Evolutionary conservation across 2,329 filamentous ascomycete species (phyloP).

Genomic region (Iodosphaeria phyllophila): DNA sequence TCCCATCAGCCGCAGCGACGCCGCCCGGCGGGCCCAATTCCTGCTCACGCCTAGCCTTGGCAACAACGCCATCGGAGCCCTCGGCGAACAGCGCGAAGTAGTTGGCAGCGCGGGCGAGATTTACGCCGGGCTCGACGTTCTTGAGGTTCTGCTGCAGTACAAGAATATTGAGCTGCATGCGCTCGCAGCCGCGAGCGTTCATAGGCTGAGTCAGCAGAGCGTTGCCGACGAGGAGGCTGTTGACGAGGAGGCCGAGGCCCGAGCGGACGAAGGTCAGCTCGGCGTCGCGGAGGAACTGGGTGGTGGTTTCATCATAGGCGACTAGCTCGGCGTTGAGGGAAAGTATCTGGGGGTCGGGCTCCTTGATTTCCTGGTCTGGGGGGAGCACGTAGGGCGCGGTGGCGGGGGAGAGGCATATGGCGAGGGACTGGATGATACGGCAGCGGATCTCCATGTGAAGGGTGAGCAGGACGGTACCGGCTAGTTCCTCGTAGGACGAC

Average conservation of each 20-base stretch:
- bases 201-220: slow-evolving; percentile 57
- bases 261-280: slow-evolving; percentile 61
- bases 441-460: slow-evolving; percentile 79
- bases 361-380: slow-evolving; percentile 51
- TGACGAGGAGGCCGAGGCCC: slow-evolving; percentile 62
- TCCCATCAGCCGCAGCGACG: slow-evolving; percentile 15
- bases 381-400: slow-evolving; percentile 41
- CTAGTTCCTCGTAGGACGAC: slow-evolving; percentile 64
- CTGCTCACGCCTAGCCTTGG: slow-evolving; percentile 33
- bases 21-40: too few species aligned
- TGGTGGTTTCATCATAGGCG: slow-evolving; percentile 70
- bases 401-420: slow-evolving; percentile 39
- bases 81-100: slow-evolving; percentile 52
- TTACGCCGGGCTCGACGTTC: slow-evolving; percentile 61
- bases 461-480: slow-evolving; percentile 60
- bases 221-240: slow-evolving; percentile 58
- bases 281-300: slow-evolving; percentile 48
- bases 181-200: slow-evolving; percentile 66
- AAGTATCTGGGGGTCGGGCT: slow-evolving; percentile 67
- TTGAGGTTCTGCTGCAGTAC: slow-evolving; percentile 95
- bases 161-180: slow-evolving; percentile 84
- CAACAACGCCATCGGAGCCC: slow-evolving; percentile 46
- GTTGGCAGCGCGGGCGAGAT: slow-evolving; percentile 40
- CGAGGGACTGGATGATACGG: slow-evolving; percentile 65
- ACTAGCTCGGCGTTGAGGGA: slow-evolving; percentile 68